phyloP scores from a whole-genome alignment of 2,329 filamentous ascomycete genomes.

The Daldinia eschscholtzii region DNA sequence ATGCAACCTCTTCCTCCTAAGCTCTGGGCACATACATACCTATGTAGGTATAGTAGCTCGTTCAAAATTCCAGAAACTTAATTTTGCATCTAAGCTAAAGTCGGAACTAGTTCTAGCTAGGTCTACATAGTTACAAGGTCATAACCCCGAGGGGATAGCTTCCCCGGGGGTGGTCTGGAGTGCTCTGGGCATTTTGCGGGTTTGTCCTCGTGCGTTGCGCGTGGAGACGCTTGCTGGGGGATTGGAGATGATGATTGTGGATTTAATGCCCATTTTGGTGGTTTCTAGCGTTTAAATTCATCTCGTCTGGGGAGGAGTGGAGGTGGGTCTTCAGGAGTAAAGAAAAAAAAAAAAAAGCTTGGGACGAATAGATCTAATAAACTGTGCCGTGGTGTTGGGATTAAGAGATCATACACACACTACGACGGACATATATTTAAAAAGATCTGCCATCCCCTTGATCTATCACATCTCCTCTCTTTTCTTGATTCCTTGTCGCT shows the following conservation, averaged over 20 bases:
- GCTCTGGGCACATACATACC: constrained; percentile 4
- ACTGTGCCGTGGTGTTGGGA: constrained; percentile 9
- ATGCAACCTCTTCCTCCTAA: constrained; percentile 21
- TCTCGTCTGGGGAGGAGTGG: constrained; percentile 36
- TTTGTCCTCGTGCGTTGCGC: constrained; percentile 31
- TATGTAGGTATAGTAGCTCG: neutral
- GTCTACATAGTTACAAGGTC: constrained; percentile 1
- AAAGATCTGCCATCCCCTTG: constrained; percentile 9
- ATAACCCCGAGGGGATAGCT: constrained; percentile 34
- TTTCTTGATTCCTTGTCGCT: constrained; percentile 3
- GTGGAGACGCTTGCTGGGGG: constrained; percentile 32
- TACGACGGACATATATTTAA: neutral
- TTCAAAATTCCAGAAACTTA: constrained; percentile 26
- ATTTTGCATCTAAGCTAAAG: constrained; percentile 12
- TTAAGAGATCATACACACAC: neutral
- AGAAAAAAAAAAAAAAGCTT: neutral
- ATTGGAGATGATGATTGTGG: constrained; percentile 14
- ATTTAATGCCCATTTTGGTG: neutral
- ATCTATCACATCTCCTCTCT: constrained; percentile 2
- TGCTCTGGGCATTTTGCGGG: constrained; percentile 42
- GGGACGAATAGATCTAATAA: constrained; percentile 12
- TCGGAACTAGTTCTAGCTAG: constrained; percentile 23
- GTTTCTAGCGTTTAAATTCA: constrained; percentile 3
- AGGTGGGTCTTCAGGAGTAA: constrained; percentile 33
- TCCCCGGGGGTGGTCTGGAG: constrained; percentile 32